phyloP scores from a whole-genome alignment of 2,329 filamentous ascomycete genomes.

The Aureobasidium leucospermi region DNA sequence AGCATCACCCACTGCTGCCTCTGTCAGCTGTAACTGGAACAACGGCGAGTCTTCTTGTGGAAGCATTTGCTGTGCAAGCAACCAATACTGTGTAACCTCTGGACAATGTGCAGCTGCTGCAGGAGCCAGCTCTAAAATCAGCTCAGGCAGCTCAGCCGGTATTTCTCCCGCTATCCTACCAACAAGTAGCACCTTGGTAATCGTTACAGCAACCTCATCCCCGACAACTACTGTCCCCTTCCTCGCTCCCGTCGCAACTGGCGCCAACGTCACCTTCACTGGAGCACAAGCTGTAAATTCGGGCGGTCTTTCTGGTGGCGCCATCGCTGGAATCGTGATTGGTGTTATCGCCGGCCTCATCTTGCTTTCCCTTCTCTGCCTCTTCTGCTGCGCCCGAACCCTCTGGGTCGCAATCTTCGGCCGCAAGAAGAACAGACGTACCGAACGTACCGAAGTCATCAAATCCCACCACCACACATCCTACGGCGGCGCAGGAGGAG shows the following conservation, averaged over 20 bases:
- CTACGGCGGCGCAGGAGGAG: conserved; percentile 50
- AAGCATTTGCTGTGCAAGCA: conserved; percentile 60
- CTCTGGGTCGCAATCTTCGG: conserved; percentile 54
- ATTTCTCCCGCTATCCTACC: conserved; percentile 37
- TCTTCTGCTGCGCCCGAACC: conserved; percentile 59
- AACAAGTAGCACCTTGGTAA: conserved; percentile 49
- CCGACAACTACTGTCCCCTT: conserved; percentile 44
- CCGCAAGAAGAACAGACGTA: conserved; percentile 34
- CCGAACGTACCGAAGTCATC: conserved; percentile 53
- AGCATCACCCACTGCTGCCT: conserved; percentile 21
- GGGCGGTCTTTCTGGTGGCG: conserved; percentile 55
- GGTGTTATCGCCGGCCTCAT: conserved; percentile 61
- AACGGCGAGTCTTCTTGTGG: conserved; percentile 55
- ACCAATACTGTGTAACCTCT: conserved; percentile 57
- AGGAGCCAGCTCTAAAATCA: conserved; percentile 24
- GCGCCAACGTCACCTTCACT: conserved; percentile 37
- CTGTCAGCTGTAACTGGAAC: conserved; percentile 39
- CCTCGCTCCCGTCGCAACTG: conserved; percentile 47
- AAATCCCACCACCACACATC: conserved; percentile 51
- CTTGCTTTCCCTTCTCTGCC: conserved; percentile 63
- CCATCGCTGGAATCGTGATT: conserved; percentile 75
- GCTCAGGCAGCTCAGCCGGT: conserved; percentile 33
- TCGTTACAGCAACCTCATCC: conserved; percentile 39
- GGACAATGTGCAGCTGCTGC: conserved; percentile 53
- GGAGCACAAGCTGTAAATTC: conserved; percentile 23